phyloP scores from a whole-genome alignment of 2,329 filamentous ascomycete genomes.

The Nemania sp. region DNA sequence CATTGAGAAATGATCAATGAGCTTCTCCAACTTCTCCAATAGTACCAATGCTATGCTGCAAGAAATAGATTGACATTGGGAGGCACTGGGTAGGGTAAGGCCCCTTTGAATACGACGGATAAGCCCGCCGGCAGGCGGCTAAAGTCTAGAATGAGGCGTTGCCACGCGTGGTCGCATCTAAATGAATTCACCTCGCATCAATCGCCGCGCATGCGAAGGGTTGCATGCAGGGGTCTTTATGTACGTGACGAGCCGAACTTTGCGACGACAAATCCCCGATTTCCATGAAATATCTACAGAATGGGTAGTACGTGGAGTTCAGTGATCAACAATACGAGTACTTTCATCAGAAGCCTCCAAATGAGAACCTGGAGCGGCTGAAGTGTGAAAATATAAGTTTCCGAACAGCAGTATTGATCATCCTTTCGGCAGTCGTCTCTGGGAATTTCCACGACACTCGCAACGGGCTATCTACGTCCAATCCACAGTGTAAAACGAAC shows the following conservation, averaged over 20 bases:
- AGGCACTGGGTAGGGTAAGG: constrained; percentile 14
- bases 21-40: not conserved
- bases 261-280: not conserved
- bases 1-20: too few species aligned
- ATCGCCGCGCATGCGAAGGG: not conserved
- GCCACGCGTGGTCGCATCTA: constrained; percentile 1
- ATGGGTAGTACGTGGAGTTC: not conserved
- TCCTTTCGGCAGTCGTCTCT: not conserved
- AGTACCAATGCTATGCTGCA: not conserved
- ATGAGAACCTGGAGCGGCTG: constrained; percentile 11
- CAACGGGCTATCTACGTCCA: too few species aligned
- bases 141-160: constrained; percentile 7
- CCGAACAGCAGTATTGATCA: constrained; percentile 1
- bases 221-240: constrained; percentile 10
- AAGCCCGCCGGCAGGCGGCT: constrained; percentile 10
- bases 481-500: too few species aligned
- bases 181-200: constrained; percentile 2
- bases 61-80: not conserved
- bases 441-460: too few species aligned
- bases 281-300: not conserved
- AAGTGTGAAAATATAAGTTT: constrained; percentile 1
- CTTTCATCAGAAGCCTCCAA: too few species aligned
- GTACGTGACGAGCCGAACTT: too few species aligned
- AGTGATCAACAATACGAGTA: not conserved
- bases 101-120: constrained; percentile 1